Evolutionary conservation across 768 basidiomycete species (phyloP).

Genomic region (Suillus variegatus): DNA sequence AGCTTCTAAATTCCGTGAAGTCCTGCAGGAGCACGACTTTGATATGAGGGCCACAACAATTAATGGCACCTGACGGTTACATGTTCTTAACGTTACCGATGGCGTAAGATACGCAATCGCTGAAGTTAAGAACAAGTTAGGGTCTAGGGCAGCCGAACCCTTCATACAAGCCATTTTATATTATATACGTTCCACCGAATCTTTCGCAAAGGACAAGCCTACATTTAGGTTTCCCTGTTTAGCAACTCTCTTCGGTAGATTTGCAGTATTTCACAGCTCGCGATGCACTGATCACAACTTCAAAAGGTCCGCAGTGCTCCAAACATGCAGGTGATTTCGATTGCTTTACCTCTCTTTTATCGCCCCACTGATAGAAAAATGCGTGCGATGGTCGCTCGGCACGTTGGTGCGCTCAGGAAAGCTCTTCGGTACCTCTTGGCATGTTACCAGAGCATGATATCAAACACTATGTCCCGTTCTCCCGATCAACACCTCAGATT

Average conservation of each 20-base stretch:
- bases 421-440: constrained; percentile 22
- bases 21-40: too few relatives aligned
- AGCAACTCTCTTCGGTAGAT: neutral
- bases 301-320: constrained; percentile 24
- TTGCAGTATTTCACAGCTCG: neutral
- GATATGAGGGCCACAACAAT: too few relatives aligned
- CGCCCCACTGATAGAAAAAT: constrained; percentile 23
- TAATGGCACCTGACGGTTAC: too few relatives aligned
- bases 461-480: neutral
- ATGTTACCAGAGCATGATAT: constrained; percentile 18
- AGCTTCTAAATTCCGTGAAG: too few relatives aligned
- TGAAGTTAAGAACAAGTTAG: neutral
- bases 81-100: too few relatives aligned
- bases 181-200: neutral
- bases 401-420: constrained; percentile 26
- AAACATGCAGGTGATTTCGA: constrained; percentile 25
- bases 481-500: neutral
- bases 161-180: neutral
- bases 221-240: neutral
- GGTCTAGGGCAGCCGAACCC: neutral
- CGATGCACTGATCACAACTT: neutral
- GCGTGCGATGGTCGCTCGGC: constrained; percentile 18
- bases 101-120: neutral
- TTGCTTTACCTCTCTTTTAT: constrained; percentile 23
- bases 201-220: neutral